Evolutionary conservation across 208 protist genomes (phyloP), one percentile per base, ranked within the genome.

Genomic region (Phytomonas serpens): DNA sequence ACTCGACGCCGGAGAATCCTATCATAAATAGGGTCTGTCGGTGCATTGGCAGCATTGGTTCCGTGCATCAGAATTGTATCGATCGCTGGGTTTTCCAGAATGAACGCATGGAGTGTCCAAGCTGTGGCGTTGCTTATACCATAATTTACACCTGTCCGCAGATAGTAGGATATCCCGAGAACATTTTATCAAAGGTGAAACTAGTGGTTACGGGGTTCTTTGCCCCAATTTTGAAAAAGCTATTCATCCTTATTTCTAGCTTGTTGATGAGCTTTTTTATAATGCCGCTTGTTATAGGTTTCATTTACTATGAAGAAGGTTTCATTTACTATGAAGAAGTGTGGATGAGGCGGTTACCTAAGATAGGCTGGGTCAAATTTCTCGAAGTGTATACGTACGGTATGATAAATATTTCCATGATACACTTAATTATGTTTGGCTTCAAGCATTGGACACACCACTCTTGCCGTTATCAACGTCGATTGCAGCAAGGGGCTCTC

Each of bases 61-160:
- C 69, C 40, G 82, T 91, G 37, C 88, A 93, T 64, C 77, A 79
- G 51, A 75, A 72, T n/a, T 93, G 88, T 67, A 89, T 93, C 40
- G 77, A 89, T 67, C 33, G 77, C 11, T 93, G 88, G 86, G 82
- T 93, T 27, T 80, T 90, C 34, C 71, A 80, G 23, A 72, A 85
- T 61, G 72, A 70, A 68, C 81, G 83, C 63, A 70, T 65, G 30
- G 42, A 57, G 16, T 93, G 88, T 70, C 74, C 72, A 30, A 90
- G 78, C 72, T 93, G 88, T 61, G 75, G 77, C 57, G 77, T 77
- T 0, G 13, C 42, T 3, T 93, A 93, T 67, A 79, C 74, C 14
- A 65, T 88, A 16, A 66, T 77, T 34, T 82, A 83, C 51, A 77
- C 16, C 11, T 57, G 47, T 27, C 19, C 47, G 23, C 47, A 57